Base-by-base conservation (phyloP, 164 flowering plant species). In the Stephania japonica region DNA sequence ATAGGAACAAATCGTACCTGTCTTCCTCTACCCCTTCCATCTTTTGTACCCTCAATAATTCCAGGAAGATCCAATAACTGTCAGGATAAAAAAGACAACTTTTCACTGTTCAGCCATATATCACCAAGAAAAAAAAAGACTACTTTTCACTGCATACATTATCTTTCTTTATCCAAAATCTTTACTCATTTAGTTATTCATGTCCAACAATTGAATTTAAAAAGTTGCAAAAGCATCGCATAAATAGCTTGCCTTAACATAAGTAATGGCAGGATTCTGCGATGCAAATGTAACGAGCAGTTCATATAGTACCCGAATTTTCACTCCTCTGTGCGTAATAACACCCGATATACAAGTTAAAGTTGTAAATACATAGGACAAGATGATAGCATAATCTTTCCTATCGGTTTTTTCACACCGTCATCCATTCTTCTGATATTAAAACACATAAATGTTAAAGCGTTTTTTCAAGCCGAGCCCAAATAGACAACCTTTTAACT, bases 11-110 rank as follows among this genome's bases (percentile, higher is more conserved):
- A 3, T 19, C 21, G 75, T 87, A 93, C 99, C 99, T 96, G 99
- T 64, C 98, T 87, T 75, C 98, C 99, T 90, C 98, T 86, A 78
- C 99, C 99, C 81, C 93, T 96, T 67, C 99, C 99, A 83, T 96
- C 99, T 85, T 96, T 96, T 70, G 99, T 98, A 84, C 99, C 99
- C 84, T 96, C 99, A 71, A 96, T 96, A 78, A 96, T 96, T 68
- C 99, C 99, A 78, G 99, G 99, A 24, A 96, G 97, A 85, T 96
- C 98, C 84, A 96, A 78, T 75, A 96, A 84, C 99, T 93, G 94
- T 79, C 76, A 81, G 38, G 38, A 32, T 56, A n/a, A n/a, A n/a
- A n/a, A n/a, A n/a, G n/a, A n/a, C n/a, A n/a, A n/a, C n/a, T n/a
- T 24, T 26, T 61, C 26, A 19, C 32, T 25, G n/a, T 64, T 24